Evolutionary conservation across 2,329 filamentous ascomycete species (phyloP).

Genomic region (Scytalidium sp.): DNA sequence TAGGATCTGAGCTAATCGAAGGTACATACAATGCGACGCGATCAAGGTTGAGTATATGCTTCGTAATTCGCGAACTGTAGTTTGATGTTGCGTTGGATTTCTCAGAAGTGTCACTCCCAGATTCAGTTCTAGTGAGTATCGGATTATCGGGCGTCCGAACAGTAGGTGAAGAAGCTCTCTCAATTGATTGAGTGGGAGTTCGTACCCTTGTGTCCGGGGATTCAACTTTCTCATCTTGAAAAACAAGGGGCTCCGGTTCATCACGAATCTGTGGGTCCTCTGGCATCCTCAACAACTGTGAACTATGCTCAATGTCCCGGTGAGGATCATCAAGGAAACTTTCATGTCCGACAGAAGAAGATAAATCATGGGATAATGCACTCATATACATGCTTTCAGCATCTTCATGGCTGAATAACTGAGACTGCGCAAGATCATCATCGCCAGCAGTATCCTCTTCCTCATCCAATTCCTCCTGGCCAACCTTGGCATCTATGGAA

Average conservation of each 20-base stretch:
- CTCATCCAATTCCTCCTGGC: conserved; percentile 9
- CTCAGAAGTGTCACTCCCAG: conserved; percentile 20
- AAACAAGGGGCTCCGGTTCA: background rate
- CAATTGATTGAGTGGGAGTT: conserved; percentile 4
- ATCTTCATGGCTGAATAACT: conserved; percentile 74
- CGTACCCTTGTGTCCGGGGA: conserved; percentile 3
- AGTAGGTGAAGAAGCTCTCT: background rate
- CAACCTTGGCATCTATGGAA: background rate
- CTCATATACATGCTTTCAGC: conserved; percentile 88
- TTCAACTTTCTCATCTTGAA: background rate
- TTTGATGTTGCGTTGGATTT: conserved; percentile 22
- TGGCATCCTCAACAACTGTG: background rate
- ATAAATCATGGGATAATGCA: conserved; percentile 50
- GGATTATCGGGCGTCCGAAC: no score
- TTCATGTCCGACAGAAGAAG: conserved; percentile 11
- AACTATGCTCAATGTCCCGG: background rate
- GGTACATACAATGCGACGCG: conserved; percentile 31
- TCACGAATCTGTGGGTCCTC: background rate
- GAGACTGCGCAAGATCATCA: conserved; percentile 61
- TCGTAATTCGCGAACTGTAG: conserved; percentile 24
- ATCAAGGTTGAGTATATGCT: conserved; percentile 32
- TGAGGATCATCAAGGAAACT: conserved; percentile 8
- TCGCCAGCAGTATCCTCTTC: conserved; percentile 16
- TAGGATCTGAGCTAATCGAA: background rate
- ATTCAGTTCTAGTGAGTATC: conserved; percentile 14